These are phyloP conservation scores for Cystoderma amianthinum DNA, from an alignment of 768 basidiomycete genomes.

Conservation along the genomic window DNA sequence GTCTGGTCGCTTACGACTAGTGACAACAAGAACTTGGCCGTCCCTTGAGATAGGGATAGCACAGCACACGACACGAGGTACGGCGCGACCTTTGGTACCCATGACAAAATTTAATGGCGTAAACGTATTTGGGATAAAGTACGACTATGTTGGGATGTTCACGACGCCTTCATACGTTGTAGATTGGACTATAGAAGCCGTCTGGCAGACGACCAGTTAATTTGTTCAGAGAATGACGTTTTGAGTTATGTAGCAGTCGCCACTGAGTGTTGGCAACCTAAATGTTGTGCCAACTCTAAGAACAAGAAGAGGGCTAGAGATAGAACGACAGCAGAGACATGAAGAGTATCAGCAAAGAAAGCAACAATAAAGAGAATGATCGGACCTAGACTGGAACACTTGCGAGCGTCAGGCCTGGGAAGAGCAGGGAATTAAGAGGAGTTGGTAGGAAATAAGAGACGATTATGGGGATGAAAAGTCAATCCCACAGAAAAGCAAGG, in stretches of 20 bases:
- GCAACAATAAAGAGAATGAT: not conserved
- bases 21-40: conserved; percentile 77
- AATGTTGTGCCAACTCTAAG: conserved; percentile 13
- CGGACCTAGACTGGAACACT: not conserved
- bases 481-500: conserved; percentile 9
- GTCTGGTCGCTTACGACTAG: conserved; percentile 76
- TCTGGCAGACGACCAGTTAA: no score
- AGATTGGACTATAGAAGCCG: no score
- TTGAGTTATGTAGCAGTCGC: no score
- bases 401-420: conserved; percentile 8
- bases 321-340: conserved; percentile 11
- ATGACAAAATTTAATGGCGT: conserved; percentile 19
- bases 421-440: conserved; percentile 10
- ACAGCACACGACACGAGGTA: conserved; percentile 85
- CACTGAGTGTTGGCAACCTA: no score
- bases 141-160: conserved; percentile 10
- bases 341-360: conserved; percentile 9
- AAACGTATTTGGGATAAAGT: conserved; percentile 7
- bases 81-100: conserved; percentile 69
- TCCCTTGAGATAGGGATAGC: conserved; percentile 78
- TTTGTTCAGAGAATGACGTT: no score
- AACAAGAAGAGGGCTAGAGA: conserved; percentile 9
- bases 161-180: conserved; percentile 21
- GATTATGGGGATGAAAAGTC: no score
- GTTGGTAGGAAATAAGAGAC: no score